Conservation (phyloP, 1,284 basidiomycete species). For the Moesziomyces sp. region DNA sequence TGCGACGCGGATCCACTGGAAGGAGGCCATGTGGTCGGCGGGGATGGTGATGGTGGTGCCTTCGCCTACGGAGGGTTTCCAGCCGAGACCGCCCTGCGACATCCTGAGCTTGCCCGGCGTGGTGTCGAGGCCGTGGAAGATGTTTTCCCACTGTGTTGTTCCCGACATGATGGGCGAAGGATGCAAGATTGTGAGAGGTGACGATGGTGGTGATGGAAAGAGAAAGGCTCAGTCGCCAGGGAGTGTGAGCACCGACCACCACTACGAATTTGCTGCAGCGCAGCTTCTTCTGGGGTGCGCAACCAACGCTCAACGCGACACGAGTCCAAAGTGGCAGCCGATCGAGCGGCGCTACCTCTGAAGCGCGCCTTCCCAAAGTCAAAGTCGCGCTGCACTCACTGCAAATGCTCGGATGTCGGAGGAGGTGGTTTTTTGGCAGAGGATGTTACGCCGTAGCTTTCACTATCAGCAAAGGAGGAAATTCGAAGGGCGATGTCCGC, state of each 20-base stretch:
- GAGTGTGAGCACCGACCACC: too few species aligned
- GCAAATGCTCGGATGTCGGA: background rate
- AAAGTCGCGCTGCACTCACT: background rate
- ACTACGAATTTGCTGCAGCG: too few species aligned
- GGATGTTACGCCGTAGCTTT: conserved; percentile 3
- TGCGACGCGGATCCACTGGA: conserved; percentile 74
- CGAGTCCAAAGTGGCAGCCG: conserved; percentile 4
- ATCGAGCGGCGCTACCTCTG: too few species aligned
- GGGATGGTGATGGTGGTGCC: conserved; percentile 60
- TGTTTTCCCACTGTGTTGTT: conserved; percentile 79
- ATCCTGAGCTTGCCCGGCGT: conserved; percentile 77
- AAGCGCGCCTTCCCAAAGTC: too few species aligned
- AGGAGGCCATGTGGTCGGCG: conserved; percentile 58
- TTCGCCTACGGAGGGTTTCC: conserved; percentile 55
- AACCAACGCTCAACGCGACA: conserved; percentile 31
- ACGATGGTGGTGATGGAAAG: background rate
- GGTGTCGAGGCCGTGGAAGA: conserved; percentile 80
- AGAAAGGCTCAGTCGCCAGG: conserved; percentile 4
- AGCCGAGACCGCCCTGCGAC: conserved; percentile 63
- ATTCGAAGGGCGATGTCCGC: conserved; percentile 11
- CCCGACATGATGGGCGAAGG: conserved; percentile 23
- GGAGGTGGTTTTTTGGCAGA: too few species aligned
- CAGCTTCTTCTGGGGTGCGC: background rate
- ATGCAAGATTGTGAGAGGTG: background rate
- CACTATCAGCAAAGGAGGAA: background rate